Conservation (phyloP, 1,284 basidiomycete species). For the Pholiota adiposa region DNA sequence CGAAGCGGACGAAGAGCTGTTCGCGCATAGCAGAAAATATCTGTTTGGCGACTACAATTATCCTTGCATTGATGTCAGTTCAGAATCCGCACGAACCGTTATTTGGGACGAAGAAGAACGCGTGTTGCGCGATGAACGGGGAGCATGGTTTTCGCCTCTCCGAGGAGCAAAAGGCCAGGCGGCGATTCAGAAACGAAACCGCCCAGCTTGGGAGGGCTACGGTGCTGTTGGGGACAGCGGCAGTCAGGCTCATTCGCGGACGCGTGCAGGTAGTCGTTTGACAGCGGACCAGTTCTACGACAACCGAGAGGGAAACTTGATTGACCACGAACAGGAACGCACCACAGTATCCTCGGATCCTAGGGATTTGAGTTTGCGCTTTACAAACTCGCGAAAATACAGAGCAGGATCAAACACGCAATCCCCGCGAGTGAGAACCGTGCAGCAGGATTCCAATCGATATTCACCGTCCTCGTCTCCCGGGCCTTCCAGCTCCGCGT, state of each 20-base stretch:
- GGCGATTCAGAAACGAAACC: constrained; percentile 39
- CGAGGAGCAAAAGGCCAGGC: constrained; percentile 48
- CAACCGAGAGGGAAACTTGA: constrained; percentile 34
- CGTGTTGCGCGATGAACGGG: constrained; percentile 68
- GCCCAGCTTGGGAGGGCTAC: constrained; percentile 55
- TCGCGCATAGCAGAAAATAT: constrained; percentile 69
- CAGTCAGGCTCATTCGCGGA: constrained; percentile 12
- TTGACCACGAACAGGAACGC: constrained; percentile 49
- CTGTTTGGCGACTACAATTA: constrained; percentile 94
- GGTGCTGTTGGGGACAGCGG: constrained; percentile 51
- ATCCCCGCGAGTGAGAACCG: constrained; percentile 13
- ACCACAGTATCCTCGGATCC: constrained; percentile 29
- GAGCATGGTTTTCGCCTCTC: constrained; percentile 69
- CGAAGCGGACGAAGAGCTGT: constrained; percentile 72
- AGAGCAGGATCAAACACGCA: constrained; percentile 25
- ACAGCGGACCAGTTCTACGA: constrained; percentile 22
- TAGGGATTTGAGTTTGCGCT: constrained; percentile 48
- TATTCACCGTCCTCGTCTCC: constrained; percentile 27
- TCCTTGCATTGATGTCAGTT: constrained; percentile 85
- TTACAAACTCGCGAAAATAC: constrained; percentile 42
- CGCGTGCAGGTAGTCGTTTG: constrained; percentile 19
- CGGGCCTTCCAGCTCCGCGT: constrained; percentile 14
- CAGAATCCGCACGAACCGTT: constrained; percentile 63
- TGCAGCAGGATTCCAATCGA: constrained; percentile 19
- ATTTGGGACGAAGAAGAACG: constrained; percentile 80